These are phyloP conservation scores for Syzygium grande DNA, from an alignment of 345 rosid species.

Conservation along the genomic window DNA sequence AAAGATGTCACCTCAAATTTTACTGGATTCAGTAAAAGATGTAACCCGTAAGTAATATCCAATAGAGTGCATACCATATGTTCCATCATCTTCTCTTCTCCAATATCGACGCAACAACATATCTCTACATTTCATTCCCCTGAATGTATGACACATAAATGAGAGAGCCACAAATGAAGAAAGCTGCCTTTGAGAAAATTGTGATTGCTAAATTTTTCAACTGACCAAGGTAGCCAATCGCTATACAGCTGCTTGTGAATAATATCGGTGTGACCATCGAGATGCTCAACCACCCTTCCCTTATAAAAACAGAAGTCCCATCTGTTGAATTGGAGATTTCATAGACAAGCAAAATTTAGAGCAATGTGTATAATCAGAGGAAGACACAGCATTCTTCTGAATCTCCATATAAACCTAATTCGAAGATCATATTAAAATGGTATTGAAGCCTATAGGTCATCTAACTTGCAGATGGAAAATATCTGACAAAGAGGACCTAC, in stretches of 20 bases:
- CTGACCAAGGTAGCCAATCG: conserved; percentile 88
- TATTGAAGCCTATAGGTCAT: not conserved
- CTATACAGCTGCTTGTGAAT: conserved; percentile 77
- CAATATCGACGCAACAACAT: conserved; percentile 79
- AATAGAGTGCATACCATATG: conserved; percentile 52
- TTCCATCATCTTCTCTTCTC: conserved; percentile 98
- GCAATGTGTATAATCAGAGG: not conserved
- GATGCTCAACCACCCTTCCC: conserved; percentile 88
- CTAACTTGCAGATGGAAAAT: not conserved
- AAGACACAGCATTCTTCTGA: not conserved
- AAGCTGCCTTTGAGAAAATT: not conserved
- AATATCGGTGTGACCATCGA: conserved; percentile 92
- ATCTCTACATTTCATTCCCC: conserved; percentile 89
- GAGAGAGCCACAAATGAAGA: not conserved
- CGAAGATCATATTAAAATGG: not conserved
- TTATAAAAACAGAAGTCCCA: conserved; percentile 96
- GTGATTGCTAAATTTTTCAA: not conserved
- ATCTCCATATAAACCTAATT: not conserved
- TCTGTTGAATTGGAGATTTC: conserved; percentile 34
- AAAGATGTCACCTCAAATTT: conserved; percentile 12
- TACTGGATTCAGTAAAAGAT: not conserved
- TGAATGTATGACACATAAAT: conserved; percentile 9
- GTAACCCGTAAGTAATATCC: not conserved
- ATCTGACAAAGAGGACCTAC: conserved; percentile 22
- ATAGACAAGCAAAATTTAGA: not conserved